Conservation (phyloP, 1,284 basidiomycete species). For the Schizophyllum commune region DNA sequence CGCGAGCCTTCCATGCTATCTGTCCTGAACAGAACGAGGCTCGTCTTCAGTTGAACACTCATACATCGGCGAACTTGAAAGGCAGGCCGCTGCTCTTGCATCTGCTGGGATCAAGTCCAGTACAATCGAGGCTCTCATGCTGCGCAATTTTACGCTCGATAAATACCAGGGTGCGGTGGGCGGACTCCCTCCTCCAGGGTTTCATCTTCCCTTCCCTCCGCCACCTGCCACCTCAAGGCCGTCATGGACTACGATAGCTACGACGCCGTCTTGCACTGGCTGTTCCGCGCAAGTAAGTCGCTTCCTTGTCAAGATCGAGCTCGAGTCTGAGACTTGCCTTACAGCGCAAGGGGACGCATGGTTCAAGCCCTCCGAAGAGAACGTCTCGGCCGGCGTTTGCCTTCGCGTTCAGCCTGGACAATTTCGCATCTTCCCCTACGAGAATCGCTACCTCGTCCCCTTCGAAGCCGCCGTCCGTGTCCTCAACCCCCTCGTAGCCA, state of each 20-base stretch:
- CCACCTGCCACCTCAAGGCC: conserved; percentile 16
- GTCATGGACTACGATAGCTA: conserved; percentile 68
- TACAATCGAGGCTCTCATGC: no score
- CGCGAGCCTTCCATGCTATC: neutral
- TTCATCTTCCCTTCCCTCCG: conserved; percentile 8
- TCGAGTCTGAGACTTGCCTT: neutral
- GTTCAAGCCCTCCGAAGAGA: conserved; percentile 71
- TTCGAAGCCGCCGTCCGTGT: conserved; percentile 64
- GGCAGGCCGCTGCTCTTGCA: no score
- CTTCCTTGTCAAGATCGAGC: neutral
- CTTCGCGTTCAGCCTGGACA: conserved; percentile 52
- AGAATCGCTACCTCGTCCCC: conserved; percentile 51
- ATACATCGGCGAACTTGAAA: no score
- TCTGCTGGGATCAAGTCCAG: no score
- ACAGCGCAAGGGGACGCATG: conserved; percentile 63
- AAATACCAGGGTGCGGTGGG: no score
- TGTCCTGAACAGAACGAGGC: neutral
- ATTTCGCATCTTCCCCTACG: conserved; percentile 67
- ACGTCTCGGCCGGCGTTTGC: conserved; percentile 62
- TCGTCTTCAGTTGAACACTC: no score
- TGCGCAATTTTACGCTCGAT: no score
- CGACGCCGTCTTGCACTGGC: conserved; percentile 63
- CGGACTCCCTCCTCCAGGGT: neutral
- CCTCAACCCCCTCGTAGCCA: conserved; percentile 74
- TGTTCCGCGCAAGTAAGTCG: conserved; percentile 38